These are phyloP conservation scores for Cryptococcus wingfieldii DNA, from an alignment of 1,284 basidiomycete species.

Conservation along the genomic window DNA sequence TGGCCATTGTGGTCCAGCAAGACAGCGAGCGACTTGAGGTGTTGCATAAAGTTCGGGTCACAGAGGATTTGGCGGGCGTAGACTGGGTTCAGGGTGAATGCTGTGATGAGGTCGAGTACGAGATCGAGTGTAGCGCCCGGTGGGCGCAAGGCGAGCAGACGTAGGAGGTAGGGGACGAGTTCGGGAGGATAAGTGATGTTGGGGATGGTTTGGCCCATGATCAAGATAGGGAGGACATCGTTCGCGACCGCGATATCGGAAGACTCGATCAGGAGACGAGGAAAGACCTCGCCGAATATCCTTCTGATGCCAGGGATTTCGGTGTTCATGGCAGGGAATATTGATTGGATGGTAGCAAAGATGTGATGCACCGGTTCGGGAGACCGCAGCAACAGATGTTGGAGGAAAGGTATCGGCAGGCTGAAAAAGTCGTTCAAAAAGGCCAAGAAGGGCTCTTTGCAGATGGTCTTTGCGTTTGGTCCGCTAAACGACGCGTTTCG, in stretches of 20 bases:
- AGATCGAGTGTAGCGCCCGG: conserved; percentile 33
- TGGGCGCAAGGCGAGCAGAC: conserved; percentile 32
- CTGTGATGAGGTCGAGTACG: conserved; percentile 37
- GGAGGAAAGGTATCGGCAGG: conserved; percentile 29
- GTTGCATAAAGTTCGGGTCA: conserved; percentile 20
- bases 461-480: conserved; percentile 30
- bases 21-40: conserved; percentile 30
- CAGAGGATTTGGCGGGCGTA: conserved; percentile 31
- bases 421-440: conserved; percentile 34
- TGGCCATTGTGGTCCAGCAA: conserved; percentile 28
- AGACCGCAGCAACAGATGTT: conserved; percentile 26
- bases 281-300: conserved; percentile 24
- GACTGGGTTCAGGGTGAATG: conserved; percentile 22
- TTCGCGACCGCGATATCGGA: conserved; percentile 32
- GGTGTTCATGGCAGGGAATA: conserved; percentile 22
- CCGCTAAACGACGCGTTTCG: conserved; percentile 35
- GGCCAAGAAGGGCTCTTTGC: conserved; percentile 17
- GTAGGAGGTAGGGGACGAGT: conserved; percentile 35
- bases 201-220: conserved; percentile 22
- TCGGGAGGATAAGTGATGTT: conserved; percentile 19
- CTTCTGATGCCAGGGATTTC: conserved; percentile 1
- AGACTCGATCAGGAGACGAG: conserved; percentile 30
- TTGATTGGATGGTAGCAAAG: conserved; percentile 30
- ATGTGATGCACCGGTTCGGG: conserved; percentile 40
- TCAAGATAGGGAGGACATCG: conserved; percentile 34